Evolutionary conservation across 202 grass and related monocot species (phyloP), one percentile per base, ranked within the genome.

Genomic region (Setaria italica): DNA sequence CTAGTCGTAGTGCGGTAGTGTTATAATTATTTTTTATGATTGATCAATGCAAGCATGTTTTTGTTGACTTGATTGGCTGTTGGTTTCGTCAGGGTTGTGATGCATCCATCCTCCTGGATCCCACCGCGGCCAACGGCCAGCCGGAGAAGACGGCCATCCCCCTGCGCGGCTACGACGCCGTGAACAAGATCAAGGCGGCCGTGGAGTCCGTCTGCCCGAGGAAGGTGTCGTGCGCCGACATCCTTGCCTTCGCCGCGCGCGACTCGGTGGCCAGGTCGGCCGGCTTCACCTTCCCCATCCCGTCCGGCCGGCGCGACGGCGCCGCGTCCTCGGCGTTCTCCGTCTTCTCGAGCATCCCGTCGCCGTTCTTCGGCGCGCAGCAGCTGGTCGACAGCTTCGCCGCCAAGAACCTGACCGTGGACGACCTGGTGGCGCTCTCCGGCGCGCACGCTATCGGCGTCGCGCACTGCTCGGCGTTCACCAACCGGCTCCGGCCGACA

Each of bases 71-170:
- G 25, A 25, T 25, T 25, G 58, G n/a, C 9, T 60, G 58, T 49
- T 49, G 29, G 1, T 50, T 32, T 17, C 4, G 46, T 2, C 78
- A 81, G 87, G 83, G 88, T 19, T 86, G 88, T 16, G 88, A 89
- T 15, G 88, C 25, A 2, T 89, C 88, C 50, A 71, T 86, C 35
- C 88, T 89, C 2, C 62, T 89, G 14, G 63, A 80, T 17, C 54
- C 82, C 2, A 62, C 49, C 2, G 63, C 17, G 3, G n/a, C 47
- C 39, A 85, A 75, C 82, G 11, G 20, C 0, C 46, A 72, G 70
- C 59, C 82, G 54, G 82, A 89, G 56, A 81, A 85, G 42, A 11
- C 70, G 1, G 76, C 21, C 14, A 85, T 85, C 72, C 69, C 70
- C 1, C 55, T 85, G 2, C 77, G 67, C 33, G 83, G 83, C 20